These are phyloP conservation scores for Ceratocystis papillata DNA, from an alignment of 2,329 filamentous ascomycete species.

Conservation along the genomic window DNA sequence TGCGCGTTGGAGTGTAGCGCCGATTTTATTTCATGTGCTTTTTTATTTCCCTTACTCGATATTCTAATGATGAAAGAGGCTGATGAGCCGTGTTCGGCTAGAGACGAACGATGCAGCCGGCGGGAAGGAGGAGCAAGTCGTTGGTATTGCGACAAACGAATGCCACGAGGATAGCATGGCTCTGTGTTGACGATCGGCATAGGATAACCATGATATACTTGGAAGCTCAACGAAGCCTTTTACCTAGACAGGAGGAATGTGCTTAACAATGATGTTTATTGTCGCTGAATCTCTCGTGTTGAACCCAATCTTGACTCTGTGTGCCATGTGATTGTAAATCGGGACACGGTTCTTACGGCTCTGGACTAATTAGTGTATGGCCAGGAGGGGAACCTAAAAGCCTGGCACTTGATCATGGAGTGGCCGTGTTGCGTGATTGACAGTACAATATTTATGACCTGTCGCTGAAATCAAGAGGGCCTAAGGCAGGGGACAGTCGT, in stretches of 20 bases:
- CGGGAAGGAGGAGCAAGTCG: neutral
- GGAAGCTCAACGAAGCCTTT: neutral
- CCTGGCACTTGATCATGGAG: too few relatives aligned
- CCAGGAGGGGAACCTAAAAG: too few relatives aligned
- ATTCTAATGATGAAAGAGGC: conserved; percentile 9
- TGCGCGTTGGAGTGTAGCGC: conserved; percentile 14
- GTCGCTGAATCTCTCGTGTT: neutral
- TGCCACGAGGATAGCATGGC: neutral
- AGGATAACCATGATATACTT: neutral
- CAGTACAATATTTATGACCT: too few relatives aligned
- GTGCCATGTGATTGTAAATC: too few relatives aligned
- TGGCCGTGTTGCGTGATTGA: too few relatives aligned
- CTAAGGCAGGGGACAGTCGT: neutral
- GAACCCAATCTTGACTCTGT: too few relatives aligned
- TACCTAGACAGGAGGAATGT: neutral
- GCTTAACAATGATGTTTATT: neutral
- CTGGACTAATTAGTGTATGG: too few relatives aligned
- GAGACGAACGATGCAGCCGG: neutral
- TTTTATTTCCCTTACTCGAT: conserved; percentile 7
- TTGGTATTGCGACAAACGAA: neutral
- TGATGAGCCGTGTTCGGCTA: neutral
- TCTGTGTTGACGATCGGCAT: neutral
- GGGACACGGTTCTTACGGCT: too few relatives aligned
- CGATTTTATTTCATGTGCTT: conserved; percentile 9
- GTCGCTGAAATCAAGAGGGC: too few relatives aligned